phyloP scores from a whole-genome alignment of 805 yeast genomes.

The Metschnikowia cerradonensis region DNA sequence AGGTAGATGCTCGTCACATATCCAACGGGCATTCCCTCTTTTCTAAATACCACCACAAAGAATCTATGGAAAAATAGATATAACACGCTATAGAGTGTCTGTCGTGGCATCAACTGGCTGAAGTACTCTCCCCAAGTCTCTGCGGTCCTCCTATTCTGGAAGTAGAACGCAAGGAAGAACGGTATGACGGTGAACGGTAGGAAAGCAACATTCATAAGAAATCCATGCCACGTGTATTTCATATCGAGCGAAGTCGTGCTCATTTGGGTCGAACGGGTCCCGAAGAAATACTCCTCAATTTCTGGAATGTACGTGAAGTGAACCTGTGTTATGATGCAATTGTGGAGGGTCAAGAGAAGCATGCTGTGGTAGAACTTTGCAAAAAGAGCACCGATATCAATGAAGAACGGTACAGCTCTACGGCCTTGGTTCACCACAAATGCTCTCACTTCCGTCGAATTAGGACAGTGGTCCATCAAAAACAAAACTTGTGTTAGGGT shows the following conservation, averaged over 20 bases:
- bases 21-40: not conserved
- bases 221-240: constrained; percentile 10
- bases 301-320: constrained; percentile 3
- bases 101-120: not conserved
- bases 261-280: not conserved
- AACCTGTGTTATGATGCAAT: not conserved
- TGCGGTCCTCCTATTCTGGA: not conserved
- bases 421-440: constrained; percentile 9
- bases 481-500: constrained; percentile 1
- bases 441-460: constrained; percentile 4
- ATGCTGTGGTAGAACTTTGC: no score
- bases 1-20: not conserved
- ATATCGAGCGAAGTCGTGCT: not conserved
- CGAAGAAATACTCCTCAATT: constrained; percentile 9
- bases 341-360: not conserved
- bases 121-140: not conserved
- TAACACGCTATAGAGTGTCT: not conserved
- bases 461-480: constrained; percentile 2
- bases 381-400: not conserved
- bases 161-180: constrained; percentile 1
- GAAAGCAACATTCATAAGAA: constrained; percentile 8
- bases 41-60: not conserved
- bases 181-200: constrained; percentile 12
- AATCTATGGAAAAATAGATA: not conserved
- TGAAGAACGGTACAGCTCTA: not conserved